These are phyloP conservation scores for Yueomyces sp. DNA, from an alignment of 805 yeast species.

Conservation along the genomic window DNA sequence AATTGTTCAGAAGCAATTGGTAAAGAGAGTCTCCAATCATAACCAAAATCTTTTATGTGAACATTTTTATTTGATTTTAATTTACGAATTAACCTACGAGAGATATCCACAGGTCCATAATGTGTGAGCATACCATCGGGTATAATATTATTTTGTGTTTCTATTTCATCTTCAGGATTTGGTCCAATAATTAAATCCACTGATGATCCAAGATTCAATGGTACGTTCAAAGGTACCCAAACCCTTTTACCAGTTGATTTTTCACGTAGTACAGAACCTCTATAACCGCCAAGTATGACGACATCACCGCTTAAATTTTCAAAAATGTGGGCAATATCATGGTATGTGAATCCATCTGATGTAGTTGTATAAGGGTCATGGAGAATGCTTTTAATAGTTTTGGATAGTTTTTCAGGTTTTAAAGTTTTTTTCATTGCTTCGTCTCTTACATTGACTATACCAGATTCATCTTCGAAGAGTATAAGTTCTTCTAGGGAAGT, in stretches of 20 bases:
- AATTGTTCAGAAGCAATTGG: slow-evolving; percentile 42
- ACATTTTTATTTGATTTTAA: slow-evolving; percentile 44
- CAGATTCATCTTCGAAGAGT: slow-evolving; percentile 38
- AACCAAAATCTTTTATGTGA: slow-evolving; percentile 64
- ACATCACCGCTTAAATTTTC: slow-evolving; percentile 63
- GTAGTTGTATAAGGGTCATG: slow-evolving; percentile 12
- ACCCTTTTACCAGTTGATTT: slow-evolving; percentile 46
- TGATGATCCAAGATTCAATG: slow-evolving; percentile 36
- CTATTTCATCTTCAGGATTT: slow-evolving; percentile 48
- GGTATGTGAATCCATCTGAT: slow-evolving; percentile 13
- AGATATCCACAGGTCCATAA: slow-evolving; percentile 78
- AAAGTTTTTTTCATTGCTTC: slow-evolving; percentile 58
- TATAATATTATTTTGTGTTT: slow-evolving; percentile 37
- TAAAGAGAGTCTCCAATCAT: slow-evolving; percentile 80
- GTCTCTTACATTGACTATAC: slow-evolving; percentile 52
- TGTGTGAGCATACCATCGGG: slow-evolving; percentile 73
- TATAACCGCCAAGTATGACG: slow-evolving; percentile 73
- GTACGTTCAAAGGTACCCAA: slow-evolving; percentile 85
- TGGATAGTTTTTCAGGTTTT: slow-evolving; percentile 29
- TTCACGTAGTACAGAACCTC: slow-evolving; percentile 72
- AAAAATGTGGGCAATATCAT: slow-evolving; percentile 25
- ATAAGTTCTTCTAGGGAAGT: slow-evolving; percentile 51
- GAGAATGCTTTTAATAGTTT: slow-evolving; percentile 11
- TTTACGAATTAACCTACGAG: slow-evolving; percentile 44
- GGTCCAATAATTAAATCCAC: slow-evolving; percentile 43